Conservation (phyloP, 148 eudicot genomes). For the Arbutus unedo region DNA sequence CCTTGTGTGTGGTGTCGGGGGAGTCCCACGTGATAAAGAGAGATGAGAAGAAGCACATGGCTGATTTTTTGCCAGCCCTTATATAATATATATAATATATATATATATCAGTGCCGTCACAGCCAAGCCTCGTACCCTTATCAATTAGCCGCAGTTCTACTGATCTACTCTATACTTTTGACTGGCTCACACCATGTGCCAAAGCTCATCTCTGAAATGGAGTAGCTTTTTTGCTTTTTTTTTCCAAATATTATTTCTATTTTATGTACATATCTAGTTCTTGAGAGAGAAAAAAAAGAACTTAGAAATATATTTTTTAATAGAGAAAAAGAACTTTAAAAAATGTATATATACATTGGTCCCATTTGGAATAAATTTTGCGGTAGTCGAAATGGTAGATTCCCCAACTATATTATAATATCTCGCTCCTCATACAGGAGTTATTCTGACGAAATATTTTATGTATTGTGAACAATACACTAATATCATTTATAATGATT, state of each 20-base stretch:
- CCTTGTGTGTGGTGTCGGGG: conserved; percentile 17
- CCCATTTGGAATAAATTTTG: too few relatives aligned
- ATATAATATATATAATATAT: not conserved
- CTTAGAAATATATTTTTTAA: too few relatives aligned
- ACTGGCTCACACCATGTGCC: conserved; percentile 6
- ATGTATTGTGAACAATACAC: too few relatives aligned
- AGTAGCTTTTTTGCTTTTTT: not conserved
- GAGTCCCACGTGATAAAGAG: conserved; percentile 26
- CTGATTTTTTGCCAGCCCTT: not conserved
- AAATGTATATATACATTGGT: too few relatives aligned
- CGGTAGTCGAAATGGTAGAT: too few relatives aligned
- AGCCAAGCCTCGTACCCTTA: not conserved
- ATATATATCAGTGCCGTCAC: not conserved
- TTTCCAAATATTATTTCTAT: not conserved
- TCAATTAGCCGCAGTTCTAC: not conserved
- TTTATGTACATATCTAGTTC: not conserved
- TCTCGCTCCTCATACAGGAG: too few relatives aligned
- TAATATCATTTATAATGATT: too few relatives aligned
- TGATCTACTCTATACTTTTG: not conserved
- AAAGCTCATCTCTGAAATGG: not conserved
- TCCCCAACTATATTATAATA: too few relatives aligned
- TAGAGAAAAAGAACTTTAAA: too few relatives aligned
- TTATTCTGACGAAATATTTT: too few relatives aligned
- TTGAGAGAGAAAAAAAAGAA: too few relatives aligned
- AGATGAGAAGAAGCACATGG: conserved; percentile 21